phyloP scores from a whole-genome alignment of 352 stramenopile species.

The Pythium guiyangense region DNA sequence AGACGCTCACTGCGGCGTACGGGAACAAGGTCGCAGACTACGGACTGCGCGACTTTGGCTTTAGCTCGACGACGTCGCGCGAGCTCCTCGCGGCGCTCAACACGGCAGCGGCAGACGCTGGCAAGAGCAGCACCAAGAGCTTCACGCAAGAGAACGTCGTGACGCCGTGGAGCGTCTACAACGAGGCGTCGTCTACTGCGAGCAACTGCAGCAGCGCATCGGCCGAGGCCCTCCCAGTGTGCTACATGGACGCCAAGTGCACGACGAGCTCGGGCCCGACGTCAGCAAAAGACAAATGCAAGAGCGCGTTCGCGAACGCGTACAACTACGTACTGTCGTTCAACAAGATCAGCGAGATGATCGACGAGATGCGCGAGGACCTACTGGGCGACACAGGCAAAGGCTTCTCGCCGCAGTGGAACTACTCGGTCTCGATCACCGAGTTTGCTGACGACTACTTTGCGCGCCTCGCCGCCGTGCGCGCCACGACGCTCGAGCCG shows the following conservation, averaged over 20 bases:
- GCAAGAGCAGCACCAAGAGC: slow-evolving; percentile 3
- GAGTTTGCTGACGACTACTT: slow-evolving; percentile 65
- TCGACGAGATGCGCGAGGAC: slow-evolving; percentile 72
- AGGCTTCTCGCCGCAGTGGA: slow-evolving; percentile 53
- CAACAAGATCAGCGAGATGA: slow-evolving; percentile 44
- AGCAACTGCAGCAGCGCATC: slow-evolving; percentile 24
- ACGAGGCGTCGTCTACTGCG: slow-evolving; percentile 11
- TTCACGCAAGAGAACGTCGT: slow-evolving; percentile 64
- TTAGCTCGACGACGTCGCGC: slow-evolving; percentile 43
- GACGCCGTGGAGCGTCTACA: slow-evolving; percentile 52
- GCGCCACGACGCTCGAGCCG: slow-evolving; percentile 31
- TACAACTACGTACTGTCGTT: slow-evolving; percentile 66
- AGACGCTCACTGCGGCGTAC: slow-evolving; percentile 36
- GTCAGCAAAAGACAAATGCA: slow-evolving; percentile 33
- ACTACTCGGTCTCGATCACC: slow-evolving; percentile 54
- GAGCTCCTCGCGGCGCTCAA: slow-evolving; percentile 39
- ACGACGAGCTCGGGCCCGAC: neutral
- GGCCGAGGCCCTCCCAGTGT: slow-evolving; percentile 35
- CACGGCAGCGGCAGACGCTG: slow-evolving; percentile 20
- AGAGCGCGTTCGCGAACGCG: slow-evolving; percentile 37
- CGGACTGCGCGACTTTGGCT: slow-evolving; percentile 60
- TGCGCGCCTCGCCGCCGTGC: slow-evolving; percentile 35
- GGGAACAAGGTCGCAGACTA: slow-evolving; percentile 44
- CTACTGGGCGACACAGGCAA: slow-evolving; percentile 63
- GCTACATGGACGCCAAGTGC: slow-evolving; percentile 69